Evolutionary conservation across 2,329 filamentous ascomycete genomes (phyloP).

Genomic region (Hortaea werneckii): DNA sequence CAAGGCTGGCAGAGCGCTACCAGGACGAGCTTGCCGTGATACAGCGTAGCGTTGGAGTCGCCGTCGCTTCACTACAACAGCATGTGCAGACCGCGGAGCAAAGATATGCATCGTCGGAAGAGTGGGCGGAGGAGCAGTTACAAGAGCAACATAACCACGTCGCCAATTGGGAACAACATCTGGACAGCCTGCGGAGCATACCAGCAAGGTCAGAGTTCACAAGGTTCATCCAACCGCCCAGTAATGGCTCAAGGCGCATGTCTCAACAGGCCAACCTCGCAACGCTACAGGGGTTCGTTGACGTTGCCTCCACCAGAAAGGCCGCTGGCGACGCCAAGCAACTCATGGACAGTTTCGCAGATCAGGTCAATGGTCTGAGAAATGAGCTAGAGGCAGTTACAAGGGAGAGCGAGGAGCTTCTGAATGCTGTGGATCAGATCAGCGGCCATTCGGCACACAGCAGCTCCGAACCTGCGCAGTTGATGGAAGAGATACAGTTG

Average conservation of each 20-base stretch:
- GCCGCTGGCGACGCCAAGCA: constrained; percentile 58
- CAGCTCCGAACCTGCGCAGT: constrained; percentile 50
- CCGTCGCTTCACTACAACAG: constrained; percentile 71
- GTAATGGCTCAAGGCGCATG: constrained; percentile 10
- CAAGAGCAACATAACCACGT: constrained; percentile 57
- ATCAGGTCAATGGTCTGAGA: constrained; percentile 35
- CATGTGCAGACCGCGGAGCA: constrained; percentile 63
- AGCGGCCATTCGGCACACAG: constrained; percentile 18
- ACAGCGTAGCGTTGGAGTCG: constrained; percentile 69
- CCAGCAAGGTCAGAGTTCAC: constrained; percentile 58
- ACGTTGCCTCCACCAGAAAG: constrained; percentile 60
- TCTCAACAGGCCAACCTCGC: constrained; percentile 37
- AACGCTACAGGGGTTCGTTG: constrained; percentile 66
- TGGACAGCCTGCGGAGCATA: constrained; percentile 54
- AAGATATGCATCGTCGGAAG: constrained; percentile 59
- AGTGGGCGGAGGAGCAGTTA: constrained; percentile 59
- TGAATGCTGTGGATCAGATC: constrained; percentile 34
- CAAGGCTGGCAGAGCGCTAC: constrained; percentile 51
- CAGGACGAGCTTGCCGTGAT: constrained; percentile 68
- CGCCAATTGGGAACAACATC: constrained; percentile 57
- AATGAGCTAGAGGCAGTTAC: constrained; percentile 32
- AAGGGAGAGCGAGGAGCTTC: constrained; percentile 35
- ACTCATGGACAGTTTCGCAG: constrained; percentile 54
- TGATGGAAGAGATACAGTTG: constrained; percentile 77
- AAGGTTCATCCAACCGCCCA: constrained; percentile 27